phyloP scores from a whole-genome alignment of 2,329 filamentous ascomycete genomes.

The Paradendryphiella salina region DNA sequence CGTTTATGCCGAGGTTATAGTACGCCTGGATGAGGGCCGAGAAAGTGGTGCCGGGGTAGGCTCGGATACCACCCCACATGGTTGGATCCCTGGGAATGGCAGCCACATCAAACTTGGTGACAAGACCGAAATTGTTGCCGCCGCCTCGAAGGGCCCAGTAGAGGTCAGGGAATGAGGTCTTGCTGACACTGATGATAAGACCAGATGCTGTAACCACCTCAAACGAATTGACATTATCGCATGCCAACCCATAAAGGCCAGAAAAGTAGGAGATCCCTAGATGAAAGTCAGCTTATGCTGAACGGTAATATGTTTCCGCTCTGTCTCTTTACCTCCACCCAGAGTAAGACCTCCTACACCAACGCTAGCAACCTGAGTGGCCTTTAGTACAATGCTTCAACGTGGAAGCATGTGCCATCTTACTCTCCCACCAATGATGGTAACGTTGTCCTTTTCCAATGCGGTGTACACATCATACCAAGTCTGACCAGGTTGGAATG shows the following conservation, averaged over 20 bases:
- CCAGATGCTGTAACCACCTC: constrained; percentile 37
- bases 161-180: constrained; percentile 44
- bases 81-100: constrained; percentile 23
- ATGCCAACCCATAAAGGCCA: constrained; percentile 28
- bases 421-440: constrained; percentile 39
- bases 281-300: background rate
- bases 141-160: constrained; percentile 47
- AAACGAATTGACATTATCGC: constrained; percentile 42
- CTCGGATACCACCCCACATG: constrained; percentile 36
- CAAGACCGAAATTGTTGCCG: constrained; percentile 44
- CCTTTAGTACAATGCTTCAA: no score
- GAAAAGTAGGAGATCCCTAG: constrained; percentile 34
- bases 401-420: no score
- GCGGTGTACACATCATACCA: constrained; percentile 44
- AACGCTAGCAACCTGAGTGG: constrained; percentile 20
- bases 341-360: constrained; percentile 31
- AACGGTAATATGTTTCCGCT: no score
- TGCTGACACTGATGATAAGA: constrained; percentile 20
- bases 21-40: constrained; percentile 30
- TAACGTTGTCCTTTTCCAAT: constrained; percentile 28
- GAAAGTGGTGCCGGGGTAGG: constrained; percentile 15
- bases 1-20: constrained; percentile 30
- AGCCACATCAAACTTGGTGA: constrained; percentile 34
- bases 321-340: constrained; percentile 24
- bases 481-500: constrained; percentile 40